These are phyloP conservation scores for Elsinoe perseae DNA, from an alignment of 2,329 filamentous ascomycete species.

Conservation along the genomic window DNA sequence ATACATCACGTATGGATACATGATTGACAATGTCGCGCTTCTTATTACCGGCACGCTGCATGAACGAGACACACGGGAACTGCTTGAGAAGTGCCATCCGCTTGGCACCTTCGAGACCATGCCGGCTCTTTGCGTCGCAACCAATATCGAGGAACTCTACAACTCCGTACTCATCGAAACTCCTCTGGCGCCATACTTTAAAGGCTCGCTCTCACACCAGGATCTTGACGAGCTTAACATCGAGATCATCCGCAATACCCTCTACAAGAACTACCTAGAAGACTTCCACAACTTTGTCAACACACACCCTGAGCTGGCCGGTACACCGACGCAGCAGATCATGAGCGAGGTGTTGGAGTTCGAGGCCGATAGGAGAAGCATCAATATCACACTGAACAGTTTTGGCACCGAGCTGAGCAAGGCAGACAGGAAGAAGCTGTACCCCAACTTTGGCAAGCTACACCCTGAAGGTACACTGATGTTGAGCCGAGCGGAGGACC, in stretches of 20 bases:
- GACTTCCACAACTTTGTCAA: constrained; percentile 96
- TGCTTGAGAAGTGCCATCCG: constrained; percentile 91
- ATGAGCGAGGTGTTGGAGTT: constrained; percentile 97
- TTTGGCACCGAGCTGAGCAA: constrained; percentile 96
- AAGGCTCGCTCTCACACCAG: constrained; percentile 89
- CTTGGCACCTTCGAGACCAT: constrained; percentile 99
- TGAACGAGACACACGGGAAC: constrained; percentile 90
- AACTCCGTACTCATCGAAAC: constrained; percentile 97
- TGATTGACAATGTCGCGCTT: constrained; percentile 98
- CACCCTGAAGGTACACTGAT: constrained; percentile 93
- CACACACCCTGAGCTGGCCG: constrained; percentile 73
- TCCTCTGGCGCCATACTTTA: constrained; percentile 92
- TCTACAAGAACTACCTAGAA: constrained; percentile 99
- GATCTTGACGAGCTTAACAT: constrained; percentile 98
- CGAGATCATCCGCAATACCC: constrained; percentile 94
- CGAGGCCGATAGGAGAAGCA: constrained; percentile 89
- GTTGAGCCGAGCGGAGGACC: constrained; percentile 88
- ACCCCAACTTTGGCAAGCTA: constrained; percentile 81
- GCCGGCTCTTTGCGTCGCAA: constrained; percentile 94
- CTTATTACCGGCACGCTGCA: constrained; percentile 96
- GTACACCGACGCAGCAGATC: constrained; percentile 83
- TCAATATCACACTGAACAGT: constrained; percentile 98
- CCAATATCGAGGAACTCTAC: constrained; percentile 97
- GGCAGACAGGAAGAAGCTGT: constrained; percentile 89
- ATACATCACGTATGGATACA: constrained; percentile 97